A percentile compares a stretch with the other conserved stretches of the same genome.
phyloP scores from a whole-genome alignment of 2,329 filamentous ascomycete species.

The Fusarium devonianum region DNA sequence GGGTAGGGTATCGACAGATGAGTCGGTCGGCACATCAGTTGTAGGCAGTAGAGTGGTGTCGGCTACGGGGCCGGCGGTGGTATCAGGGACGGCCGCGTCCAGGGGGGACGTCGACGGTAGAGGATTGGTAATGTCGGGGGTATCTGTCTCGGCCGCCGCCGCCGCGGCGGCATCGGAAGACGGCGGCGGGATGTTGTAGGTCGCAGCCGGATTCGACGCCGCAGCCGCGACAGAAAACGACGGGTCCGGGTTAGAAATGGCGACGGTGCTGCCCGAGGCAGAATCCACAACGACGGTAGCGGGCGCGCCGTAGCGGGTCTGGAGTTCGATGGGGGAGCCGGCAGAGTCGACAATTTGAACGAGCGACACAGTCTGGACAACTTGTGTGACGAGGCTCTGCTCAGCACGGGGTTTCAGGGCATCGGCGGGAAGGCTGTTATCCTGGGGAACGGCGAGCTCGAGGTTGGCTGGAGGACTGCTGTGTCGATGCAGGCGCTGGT shows the following conservation, averaged over 20 bases:
- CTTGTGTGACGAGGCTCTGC: slow-evolving; percentile 49
- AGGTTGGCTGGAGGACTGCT: slow-evolving; percentile 20
- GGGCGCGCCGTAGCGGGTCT: slow-evolving; percentile 52
- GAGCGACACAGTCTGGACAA: slow-evolving; percentile 64
- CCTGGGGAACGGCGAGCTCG: slow-evolving; percentile 36
- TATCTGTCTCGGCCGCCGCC: slow-evolving; percentile 26
- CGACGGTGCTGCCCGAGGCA: slow-evolving; percentile 48
- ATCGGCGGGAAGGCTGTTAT: slow-evolving; percentile 26
- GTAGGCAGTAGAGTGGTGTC: slow-evolving; percentile 27
- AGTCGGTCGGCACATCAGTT: slow-evolving; percentile 20
- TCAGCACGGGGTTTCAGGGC: slow-evolving; percentile 27
- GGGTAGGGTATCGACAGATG: slow-evolving; percentile 4
- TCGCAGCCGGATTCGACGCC: slow-evolving; percentile 33
- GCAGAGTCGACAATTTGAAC: slow-evolving; percentile 59
- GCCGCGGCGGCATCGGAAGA: slow-evolving; percentile 24
- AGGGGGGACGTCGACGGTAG: slow-evolving; percentile 23
- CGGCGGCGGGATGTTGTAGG: slow-evolving; percentile 33
- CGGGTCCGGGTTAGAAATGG: slow-evolving; percentile 41
- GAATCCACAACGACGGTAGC: slow-evolving; percentile 50
- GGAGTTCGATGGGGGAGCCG: slow-evolving; percentile 54
- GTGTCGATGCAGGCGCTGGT: slow-evolving; percentile 34
- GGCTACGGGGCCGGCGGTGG: slow-evolving; percentile 21
- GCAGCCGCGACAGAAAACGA: slow-evolving; percentile 34
- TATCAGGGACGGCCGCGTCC: slow-evolving; percentile 25
- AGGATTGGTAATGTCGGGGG: slow-evolving; percentile 31